These are phyloP conservation scores for Colletotrichum costaricense DNA, from an alignment of 2,329 filamentous ascomycete genomes.

Conservation along the genomic window DNA sequence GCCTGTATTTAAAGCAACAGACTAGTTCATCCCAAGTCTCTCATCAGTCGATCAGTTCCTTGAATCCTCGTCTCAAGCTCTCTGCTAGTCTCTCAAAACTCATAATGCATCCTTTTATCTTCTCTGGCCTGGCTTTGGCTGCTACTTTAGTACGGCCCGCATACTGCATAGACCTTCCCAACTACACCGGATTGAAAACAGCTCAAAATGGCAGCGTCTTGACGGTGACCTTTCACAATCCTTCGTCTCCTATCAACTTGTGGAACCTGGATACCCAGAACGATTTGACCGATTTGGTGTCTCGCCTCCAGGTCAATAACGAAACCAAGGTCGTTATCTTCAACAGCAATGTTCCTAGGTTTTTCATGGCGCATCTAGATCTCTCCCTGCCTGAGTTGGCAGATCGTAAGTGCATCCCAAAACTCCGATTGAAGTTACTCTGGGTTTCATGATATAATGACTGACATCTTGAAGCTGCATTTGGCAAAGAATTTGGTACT, in stretches of 20 bases:
- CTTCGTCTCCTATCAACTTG: background rate
- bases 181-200: background rate
- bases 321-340: background rate
- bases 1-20: too few species aligned
- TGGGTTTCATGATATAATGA: too few species aligned
- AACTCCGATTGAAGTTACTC: too few species aligned
- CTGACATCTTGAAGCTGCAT: background rate
- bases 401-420: background rate
- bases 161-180: background rate
- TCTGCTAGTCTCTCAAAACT: too few species aligned
- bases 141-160: too few species aligned
- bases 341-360: background rate
- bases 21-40: too few species aligned
- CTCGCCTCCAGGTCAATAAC: background rate
- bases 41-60: too few species aligned
- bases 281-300: background rate
- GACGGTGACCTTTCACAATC: background rate
- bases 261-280: background rate
- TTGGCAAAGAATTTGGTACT: background rate
- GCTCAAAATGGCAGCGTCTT: background rate
- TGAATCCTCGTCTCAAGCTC: too few species aligned
- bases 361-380: background rate
- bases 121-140: too few species aligned
- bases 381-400: background rate
- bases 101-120: too few species aligned